Evolutionary conservation across 2,329 filamentous ascomycete genomes (phyloP), one percentile per base, ranked within the genome.

Genomic region (Xylaria sp.): DNA sequence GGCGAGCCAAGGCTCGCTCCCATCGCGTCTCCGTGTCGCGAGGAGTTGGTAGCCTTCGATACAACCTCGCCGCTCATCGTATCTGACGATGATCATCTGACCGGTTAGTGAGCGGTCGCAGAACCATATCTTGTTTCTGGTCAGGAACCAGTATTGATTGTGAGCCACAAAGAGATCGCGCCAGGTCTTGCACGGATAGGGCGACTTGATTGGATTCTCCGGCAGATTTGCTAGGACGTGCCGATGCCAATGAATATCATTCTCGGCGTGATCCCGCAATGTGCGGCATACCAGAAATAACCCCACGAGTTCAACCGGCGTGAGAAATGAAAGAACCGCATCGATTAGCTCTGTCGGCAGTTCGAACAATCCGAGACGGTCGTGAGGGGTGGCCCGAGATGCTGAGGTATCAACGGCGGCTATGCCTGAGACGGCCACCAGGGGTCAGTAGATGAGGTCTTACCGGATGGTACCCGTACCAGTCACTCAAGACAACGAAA

Each of bases 101-200:
- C 94, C 94, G 1, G 85, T 89, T 50, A 92, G 83, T 31, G 88
- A 84, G 2, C 82, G 83, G 75, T 97, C 92, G 62, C 87, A 86
- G 72, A 97, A 94, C 94, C 94, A 97, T 66, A 97, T 81, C 76
- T 91, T 94, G 73, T 91, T 82, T 54, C 85, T 87, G 0, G 91
- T 83, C 1, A 97, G 81, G 71, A 96, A 97, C 94, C 94, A 97
- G 70, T 89, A 87, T 0, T 90, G 89, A 66, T 95, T 85, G 73
- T 95, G 91, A 19, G 88, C 83, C 43, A 84, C 79, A 74, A 91
- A 97, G 2, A 97, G 84, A 25, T 90, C 83, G 60, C 86, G 86
- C 76, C 89, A 97, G 23, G 82, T 88, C 2, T 78, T 69, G 70
- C 84, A 88, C 6, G 89, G 88, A 6, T 81, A 82, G 0, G 88